Base-by-base conservation (phyloP, 805 yeast genomes). In the Wickerhamomyces bisporus region DNA sequence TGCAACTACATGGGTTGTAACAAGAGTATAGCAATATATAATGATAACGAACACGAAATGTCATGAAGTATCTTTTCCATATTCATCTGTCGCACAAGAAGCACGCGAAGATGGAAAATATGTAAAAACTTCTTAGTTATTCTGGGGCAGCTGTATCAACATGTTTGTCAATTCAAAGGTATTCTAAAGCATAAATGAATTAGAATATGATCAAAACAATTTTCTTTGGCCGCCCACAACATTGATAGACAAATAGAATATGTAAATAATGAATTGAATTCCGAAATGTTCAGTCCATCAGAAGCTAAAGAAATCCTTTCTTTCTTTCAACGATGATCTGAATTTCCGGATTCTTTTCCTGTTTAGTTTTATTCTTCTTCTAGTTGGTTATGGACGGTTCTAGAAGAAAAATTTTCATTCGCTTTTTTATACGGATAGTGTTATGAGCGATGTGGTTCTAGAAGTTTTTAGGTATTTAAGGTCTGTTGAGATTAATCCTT, bases 31-130 rank as follows among this genome's bases (percentile, higher is more conserved):
- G 16, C 7, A 8, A 32, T 26, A 31, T 17, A 47, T 47, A n/a
- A 23, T 34, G 15, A 20, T 31, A 34, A 24, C 25, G 30, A 36
- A 33, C 25, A 15, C 20, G 10, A 29, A 59, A 77, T 82, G 86
- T 83, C 70, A 75, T 84, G 73, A 71, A 73, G 71, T 65, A 68
- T 79, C 89, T 82, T 82, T 76, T 75, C 86, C 87, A 78, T 68
- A 77, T 73, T 75, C 87, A 81, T 77, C 81, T 74, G 63, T 67
- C 70, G 67, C 50, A 43, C 50, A 36, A 13, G 17, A 20, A 30
- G 50, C 45, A 51, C 53, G 55, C 57, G 61, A 78, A 75, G 77
- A 78, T 77, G 88, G 86, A 79, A 75, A 82, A 82, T 82, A 81
- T 81, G 91, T 82, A 77, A 69, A 71, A 68, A 57, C 65, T 63